Evolutionary conservation across 768 basidiomycete genomes (phyloP).

Genomic region (Termitomyces sp.): DNA sequence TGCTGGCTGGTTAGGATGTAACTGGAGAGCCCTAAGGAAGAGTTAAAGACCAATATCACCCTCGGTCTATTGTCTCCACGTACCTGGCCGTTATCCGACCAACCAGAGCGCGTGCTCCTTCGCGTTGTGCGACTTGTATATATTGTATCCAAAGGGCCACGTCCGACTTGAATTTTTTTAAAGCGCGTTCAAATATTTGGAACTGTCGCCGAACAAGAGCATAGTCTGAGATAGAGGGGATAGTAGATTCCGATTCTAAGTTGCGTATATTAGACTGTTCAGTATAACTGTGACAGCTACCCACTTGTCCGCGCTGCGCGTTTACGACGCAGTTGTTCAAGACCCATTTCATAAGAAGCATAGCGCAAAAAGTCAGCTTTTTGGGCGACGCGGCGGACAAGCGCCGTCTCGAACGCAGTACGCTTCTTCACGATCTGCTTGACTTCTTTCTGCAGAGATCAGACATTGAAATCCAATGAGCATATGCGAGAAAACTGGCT

Average conservation of each 20-base stretch:
- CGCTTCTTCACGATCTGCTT: conserved; percentile 83
- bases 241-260: conserved; percentile 38
- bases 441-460: conserved; percentile 58
- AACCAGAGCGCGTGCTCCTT: conserved; percentile 75
- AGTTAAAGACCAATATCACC: background rate
- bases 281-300: conserved; percentile 14
- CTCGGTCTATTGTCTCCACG: conserved; percentile 16
- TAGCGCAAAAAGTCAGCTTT: conserved; percentile 90
- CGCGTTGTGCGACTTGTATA: conserved; percentile 76
- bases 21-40: conserved; percentile 69
- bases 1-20: conserved; percentile 75
- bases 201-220: conserved; percentile 82
- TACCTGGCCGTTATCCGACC: conserved; percentile 81
- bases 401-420: conserved; percentile 77
- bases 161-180: conserved; percentile 86
- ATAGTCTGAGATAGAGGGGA: conserved; percentile 76
- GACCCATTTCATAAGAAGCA: conserved; percentile 85
- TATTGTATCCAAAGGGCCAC: conserved; percentile 88
- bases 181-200: conserved; percentile 87
- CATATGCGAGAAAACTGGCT: conserved; percentile 18
- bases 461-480: conserved; percentile 7
- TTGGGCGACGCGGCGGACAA: conserved; percentile 79
- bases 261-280: background rate
- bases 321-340: conserved; percentile 79
- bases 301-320: conserved; percentile 68